A percentile compares a stretch with the other conserved stretches of the same genome.
phyloP scores from a whole-genome alignment of 2,329 filamentous ascomycete species.

The Byssoonygena ceratinophila region DNA sequence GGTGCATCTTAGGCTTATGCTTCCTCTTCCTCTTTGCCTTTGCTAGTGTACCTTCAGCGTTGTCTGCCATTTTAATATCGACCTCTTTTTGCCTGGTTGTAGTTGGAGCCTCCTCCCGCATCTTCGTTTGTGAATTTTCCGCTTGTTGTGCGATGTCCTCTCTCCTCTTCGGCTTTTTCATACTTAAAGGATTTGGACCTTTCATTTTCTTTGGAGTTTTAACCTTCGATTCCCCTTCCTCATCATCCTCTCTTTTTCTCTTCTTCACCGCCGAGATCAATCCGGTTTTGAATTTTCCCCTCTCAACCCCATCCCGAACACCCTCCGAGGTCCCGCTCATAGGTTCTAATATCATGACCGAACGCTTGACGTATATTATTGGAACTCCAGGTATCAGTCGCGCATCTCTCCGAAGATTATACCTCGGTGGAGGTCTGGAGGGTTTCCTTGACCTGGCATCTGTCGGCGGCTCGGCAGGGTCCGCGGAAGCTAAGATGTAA shows the following conservation, averaged over 20 bases:
- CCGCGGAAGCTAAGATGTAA: constrained; percentile 38
- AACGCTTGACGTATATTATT: constrained; percentile 43
- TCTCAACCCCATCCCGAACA: constrained; percentile 36
- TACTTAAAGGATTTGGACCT: constrained; percentile 39
- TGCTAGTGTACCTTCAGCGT: constrained; percentile 8
- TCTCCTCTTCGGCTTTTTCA: constrained; percentile 39
- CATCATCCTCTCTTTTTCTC: constrained; percentile 25
- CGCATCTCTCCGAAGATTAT: constrained; percentile 32
- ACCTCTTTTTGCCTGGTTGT: not conserved
- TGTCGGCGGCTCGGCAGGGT: constrained; percentile 18
- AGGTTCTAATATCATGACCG: constrained; percentile 42
- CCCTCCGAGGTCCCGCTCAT: constrained; percentile 36
- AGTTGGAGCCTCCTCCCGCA: not conserved
- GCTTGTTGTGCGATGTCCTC: constrained; percentile 17
- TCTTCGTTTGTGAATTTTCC: not conserved
- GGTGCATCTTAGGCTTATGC: constrained; percentile 16
- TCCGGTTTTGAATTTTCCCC: constrained; percentile 38
- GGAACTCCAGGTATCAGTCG: constrained; percentile 40
- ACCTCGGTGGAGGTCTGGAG: constrained; percentile 22
- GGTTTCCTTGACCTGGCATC: constrained; percentile 15
- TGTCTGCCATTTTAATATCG: not conserved
- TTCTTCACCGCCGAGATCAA: constrained; percentile 27
- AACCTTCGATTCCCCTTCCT: constrained; percentile 21
- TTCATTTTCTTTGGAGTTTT: constrained; percentile 35
- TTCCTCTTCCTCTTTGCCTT: constrained; percentile 19